Base-by-base conservation (phyloP, 345 rosid species). In the Murraya paniculata region DNA sequence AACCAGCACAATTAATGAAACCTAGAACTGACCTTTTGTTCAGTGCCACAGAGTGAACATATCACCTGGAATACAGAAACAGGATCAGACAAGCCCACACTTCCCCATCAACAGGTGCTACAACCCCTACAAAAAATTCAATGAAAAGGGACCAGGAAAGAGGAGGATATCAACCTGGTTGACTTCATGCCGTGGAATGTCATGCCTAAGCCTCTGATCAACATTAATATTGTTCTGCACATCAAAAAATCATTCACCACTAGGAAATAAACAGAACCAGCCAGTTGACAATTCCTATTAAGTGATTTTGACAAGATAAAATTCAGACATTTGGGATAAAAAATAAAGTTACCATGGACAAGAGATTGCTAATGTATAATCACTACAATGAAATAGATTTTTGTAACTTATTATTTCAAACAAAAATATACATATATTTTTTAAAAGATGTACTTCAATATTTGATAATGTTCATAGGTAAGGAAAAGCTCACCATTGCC, bases 11-110 rank as follows among this genome's bases (percentile, higher is more conserved):
- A 76, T 53, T 48, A 57, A 66, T 39, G 41, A 71, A 38, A 36
- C 30, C 66, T 77, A 45, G 7, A 72, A 82, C 84, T 82, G 66
- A 94, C 98, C 93, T 88, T 89, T 84, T 94, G 98, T 79, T 90
- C 95, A 24, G 95, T 93, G 79, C 91, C 91, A 82, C 97, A 94
- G 31, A 94, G 93, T 45, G 90, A 85, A 81, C 97, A 94, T 45
- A 90, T 85, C 82, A 92, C 90, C 93, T 90, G 86, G 24, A 73
- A 75, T 75, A 64, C 65, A 45, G 18, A 61, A 70, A 30, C 41
- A 7, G 27, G 69, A 45, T 60, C 64, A 58, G 61, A 72, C n/a
- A n/a, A 16, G 59, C 18, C 30, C 38, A n/a, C 33, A 55, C 16
- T 28, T n/a, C 72, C 55, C 78, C 61, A 84, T 53, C 38, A 57